Evolutionary conservation across 192 early-diverging fungal species (phyloP).

Genomic region (Backusella sp.): DNA sequence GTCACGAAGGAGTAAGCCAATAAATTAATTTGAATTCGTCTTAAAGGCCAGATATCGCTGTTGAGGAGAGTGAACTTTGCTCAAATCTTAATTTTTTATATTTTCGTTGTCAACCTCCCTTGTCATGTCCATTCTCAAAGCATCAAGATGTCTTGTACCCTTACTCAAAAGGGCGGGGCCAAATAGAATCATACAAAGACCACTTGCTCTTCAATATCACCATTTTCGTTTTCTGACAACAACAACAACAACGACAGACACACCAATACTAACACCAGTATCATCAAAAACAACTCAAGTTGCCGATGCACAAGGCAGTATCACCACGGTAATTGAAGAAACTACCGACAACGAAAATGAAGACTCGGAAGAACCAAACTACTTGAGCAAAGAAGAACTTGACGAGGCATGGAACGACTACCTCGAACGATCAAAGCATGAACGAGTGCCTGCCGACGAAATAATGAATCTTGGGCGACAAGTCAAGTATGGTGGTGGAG

Average conservation of each 20-base stretch:
- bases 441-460: not conserved
- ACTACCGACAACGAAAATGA: not conserved
- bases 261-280: not conserved
- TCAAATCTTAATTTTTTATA: no score
- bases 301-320: not conserved
- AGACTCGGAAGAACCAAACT: not conserved
- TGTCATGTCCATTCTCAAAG: constrained; percentile 3
- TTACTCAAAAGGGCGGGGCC: not conserved
- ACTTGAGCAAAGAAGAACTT: not conserved
- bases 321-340: not conserved
- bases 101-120: not conserved
- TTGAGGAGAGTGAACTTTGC: no score
- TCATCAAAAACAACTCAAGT: not conserved
- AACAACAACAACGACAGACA: not conserved
- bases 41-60: no score
- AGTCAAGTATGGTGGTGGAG: not conserved
- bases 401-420: constrained; percentile 16
- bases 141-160: not conserved
- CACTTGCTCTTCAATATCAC: not conserved
- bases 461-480: not conserved
- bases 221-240: not conserved
- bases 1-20: no score
- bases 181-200: not conserved
- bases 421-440: not conserved
- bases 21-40: no score